A percentile compares a stretch with the other conserved stretches of the same genome.
Conservation (phyloP, 768 basidiomycete genomes). For the Leccinellum rugosiceps region DNA sequence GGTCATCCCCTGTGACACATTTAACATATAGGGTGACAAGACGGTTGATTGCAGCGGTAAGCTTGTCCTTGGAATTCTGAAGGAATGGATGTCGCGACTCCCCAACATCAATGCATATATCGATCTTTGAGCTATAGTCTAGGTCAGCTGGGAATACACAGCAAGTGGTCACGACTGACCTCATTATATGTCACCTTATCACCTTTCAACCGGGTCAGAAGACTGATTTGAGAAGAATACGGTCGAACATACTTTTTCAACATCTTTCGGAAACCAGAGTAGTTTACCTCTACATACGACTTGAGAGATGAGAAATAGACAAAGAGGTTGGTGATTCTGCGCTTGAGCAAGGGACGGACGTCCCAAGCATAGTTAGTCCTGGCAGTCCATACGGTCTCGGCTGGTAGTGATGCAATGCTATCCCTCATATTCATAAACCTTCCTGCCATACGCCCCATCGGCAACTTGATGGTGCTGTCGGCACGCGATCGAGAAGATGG, state of each 20-base stretch:
- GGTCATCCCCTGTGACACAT: no score
- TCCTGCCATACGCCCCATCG: background rate
- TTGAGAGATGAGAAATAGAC: constrained; percentile 49
- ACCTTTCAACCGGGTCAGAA: constrained; percentile 21
- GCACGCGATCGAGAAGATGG: constrained; percentile 1
- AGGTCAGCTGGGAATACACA: background rate
- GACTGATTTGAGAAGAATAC: no score
- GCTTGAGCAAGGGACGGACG: constrained; percentile 12
- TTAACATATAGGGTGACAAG: no score
- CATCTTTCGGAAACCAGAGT: constrained; percentile 93
- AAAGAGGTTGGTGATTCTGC: constrained; percentile 60
- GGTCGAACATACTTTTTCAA: no score
- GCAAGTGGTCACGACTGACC: constrained; percentile 27
- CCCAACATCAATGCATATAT: no score
- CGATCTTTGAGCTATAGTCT: constrained; percentile 51
- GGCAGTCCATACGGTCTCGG: background rate
- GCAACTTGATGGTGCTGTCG: background rate
- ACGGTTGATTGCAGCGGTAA: no score
- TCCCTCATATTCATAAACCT: no score
- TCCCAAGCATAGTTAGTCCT: background rate
- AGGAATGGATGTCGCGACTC: no score
- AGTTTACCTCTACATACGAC: constrained; percentile 89
- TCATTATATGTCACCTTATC: constrained; percentile 36
- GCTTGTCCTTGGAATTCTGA: no score
- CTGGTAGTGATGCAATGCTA: background rate